Percentiles rank a stretch among this genome's conserved stretches.
These are phyloP conservation scores for Ascoidea tarda DNA, from an alignment of 805 yeast genomes.

Conservation along the genomic window DNA sequence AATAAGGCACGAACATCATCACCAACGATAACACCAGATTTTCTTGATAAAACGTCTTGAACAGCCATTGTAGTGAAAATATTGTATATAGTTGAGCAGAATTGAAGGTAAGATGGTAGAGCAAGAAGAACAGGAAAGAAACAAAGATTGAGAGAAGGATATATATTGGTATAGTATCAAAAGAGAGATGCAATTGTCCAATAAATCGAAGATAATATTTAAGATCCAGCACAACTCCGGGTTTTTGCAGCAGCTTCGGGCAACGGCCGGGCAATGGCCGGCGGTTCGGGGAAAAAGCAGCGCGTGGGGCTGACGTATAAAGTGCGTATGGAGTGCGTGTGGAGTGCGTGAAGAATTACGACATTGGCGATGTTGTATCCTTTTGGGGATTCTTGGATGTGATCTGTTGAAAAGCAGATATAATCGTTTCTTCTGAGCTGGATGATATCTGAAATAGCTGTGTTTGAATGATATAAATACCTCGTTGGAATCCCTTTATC, in stretches of 20 bases:
- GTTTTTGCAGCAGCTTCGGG: not conserved
- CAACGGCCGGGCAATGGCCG: not conserved
- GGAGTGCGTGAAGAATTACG: not conserved
- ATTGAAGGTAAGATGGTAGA: not conserved
- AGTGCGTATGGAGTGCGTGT: not conserved
- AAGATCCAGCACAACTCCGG: not conserved
- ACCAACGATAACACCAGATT: conserved; percentile 97
- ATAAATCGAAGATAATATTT: not conserved
- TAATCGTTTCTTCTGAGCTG: no score
- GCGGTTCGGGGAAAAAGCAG: not conserved
- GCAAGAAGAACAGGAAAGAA: conserved; percentile 1
- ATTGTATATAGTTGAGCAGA: not conserved
- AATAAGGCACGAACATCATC: conserved; percentile 80
- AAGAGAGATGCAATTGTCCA: not conserved
- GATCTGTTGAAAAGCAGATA: no score
- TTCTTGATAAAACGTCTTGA: conserved; percentile 70
- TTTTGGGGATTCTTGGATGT: no score
- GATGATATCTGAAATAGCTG: no score
- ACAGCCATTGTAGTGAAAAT: conserved; percentile 34
- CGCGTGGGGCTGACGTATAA: not conserved
- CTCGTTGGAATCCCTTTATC: no score
- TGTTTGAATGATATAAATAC: no score
- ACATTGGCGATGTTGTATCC: no score
- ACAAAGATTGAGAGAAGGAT: not conserved
- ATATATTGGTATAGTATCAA: not conserved